Evolutionary conservation across 2,329 filamentous ascomycete genomes (phyloP).

Genomic region (Phialophora expanda): DNA sequence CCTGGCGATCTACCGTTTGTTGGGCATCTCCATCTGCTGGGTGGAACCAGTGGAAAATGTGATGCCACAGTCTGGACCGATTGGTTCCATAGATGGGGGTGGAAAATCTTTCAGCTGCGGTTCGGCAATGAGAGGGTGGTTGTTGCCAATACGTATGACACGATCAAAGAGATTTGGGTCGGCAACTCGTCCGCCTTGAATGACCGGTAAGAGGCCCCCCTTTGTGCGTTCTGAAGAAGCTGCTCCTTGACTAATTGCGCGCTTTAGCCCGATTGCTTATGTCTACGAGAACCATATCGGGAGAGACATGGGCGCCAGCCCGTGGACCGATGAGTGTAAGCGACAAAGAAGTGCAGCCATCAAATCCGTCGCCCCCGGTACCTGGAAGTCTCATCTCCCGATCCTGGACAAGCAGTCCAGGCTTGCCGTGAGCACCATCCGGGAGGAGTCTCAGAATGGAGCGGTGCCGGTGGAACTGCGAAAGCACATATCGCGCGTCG

Average conservation of each 20-base stretch:
- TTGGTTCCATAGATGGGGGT: conserved; percentile 2
- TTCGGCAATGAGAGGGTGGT: conserved; percentile 12
- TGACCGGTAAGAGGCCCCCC: too few species aligned
- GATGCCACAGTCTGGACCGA: conserved; percentile 11
- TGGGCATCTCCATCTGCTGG: conserved; percentile 12
- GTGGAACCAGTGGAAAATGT: neutral
- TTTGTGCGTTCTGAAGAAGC: too few species aligned
- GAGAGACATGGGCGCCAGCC: too few species aligned
- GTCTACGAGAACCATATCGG: too few species aligned
- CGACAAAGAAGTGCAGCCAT: conserved; percentile 8
- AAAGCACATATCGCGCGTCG: neutral
- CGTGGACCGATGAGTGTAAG: neutral
- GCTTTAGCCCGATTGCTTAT: too few species aligned
- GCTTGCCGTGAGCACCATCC: neutral
- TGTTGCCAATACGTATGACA: conserved; percentile 7
- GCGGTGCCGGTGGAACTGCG: conserved; percentile 13
- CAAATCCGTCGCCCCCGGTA: conserved; percentile 3
- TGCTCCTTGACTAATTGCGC: too few species aligned
- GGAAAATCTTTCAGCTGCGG: neutral
- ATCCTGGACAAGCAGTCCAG: too few species aligned
- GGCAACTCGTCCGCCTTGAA: too few species aligned
- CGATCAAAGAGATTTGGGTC: conserved; percentile 4
- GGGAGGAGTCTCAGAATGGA: conserved; percentile 6
- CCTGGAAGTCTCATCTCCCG: neutral
- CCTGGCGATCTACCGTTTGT: conserved; percentile 12